Evolutionary conservation across 345 rosid genomes (phyloP).

Genomic region (Populus simonii): DNA sequence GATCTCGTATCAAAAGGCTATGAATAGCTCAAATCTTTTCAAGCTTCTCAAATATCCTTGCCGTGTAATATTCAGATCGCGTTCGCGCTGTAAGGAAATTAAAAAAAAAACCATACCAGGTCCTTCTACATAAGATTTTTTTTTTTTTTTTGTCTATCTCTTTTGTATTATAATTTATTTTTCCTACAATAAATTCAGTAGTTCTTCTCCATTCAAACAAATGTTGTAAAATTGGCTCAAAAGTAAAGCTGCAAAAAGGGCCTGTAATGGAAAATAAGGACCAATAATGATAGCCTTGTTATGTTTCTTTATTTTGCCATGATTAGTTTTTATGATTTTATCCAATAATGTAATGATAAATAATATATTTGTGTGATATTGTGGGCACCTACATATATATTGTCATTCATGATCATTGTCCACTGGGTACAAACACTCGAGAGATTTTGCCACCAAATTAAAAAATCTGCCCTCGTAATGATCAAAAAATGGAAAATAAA

Average conservation of each 20-base stretch:
- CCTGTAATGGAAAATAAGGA: not conserved
- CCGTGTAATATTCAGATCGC: no score
- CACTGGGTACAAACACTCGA: not conserved
- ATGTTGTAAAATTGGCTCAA: not conserved
- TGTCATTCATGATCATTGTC: not conserved
- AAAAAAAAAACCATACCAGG: no score
- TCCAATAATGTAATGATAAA: not conserved
- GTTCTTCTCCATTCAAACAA: not conserved
- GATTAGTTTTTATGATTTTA: not conserved
- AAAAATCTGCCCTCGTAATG: no score
- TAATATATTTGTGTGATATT: not conserved
- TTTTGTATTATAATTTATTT: no score
- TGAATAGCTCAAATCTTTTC: no score
- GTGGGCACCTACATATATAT: constrained; percentile 19
- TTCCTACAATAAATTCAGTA: fast-evolving
- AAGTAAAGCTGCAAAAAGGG: not conserved
- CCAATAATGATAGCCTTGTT: not conserved
- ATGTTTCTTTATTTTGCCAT: constrained; percentile 5
- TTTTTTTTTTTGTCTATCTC: no score
- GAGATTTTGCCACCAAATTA: no score
- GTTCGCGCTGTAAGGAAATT: no score
- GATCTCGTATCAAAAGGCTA: no score
- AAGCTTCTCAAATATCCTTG: no score
- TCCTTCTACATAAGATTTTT: no score
- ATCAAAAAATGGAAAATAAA: no score